Evolutionary conservation across 805 yeast species (phyloP), one percentile per base, ranked within the genome.

Genomic region (Teunomyces pallodes): DNA sequence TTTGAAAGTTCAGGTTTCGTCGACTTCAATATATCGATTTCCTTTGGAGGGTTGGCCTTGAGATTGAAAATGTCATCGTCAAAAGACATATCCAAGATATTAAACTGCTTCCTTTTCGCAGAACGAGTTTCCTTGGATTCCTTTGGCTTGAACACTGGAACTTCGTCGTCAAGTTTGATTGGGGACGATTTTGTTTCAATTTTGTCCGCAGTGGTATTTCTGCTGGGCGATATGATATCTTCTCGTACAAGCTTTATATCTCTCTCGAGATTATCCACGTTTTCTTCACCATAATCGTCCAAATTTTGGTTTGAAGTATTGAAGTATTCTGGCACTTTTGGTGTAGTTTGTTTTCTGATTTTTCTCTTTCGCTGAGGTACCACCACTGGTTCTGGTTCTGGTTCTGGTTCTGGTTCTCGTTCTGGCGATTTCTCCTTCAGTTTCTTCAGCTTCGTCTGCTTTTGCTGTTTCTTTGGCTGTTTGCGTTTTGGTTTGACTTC

Each of bases 271-370:
- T 52, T 61, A 3, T 62, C 58, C 3, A 70, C 29, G 47, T 69
- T 63, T 3, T 56, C 54, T 46, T 67, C 75, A 5, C 61, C 69
- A 43, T 70, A 69, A 35, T 69, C 74, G 14, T 73, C 74, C 3
- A 67, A 45, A 31, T 67, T 35, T 14, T 45, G 35, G 24, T 45
- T 42, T 4, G 51, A 45, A 9, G 42, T 36, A 17, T 46, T 48
- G 36, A 42, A 46, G 9, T 27, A 40, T 27, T 28, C 14, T n/a
- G 46, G 49, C 2, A 48, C 46, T 6, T 43, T 32, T 4, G 47
- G 36, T 9, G 48, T 41, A 10, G 35, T 16, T 24, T 38, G 28
- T 16, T 36, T 48, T 10, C 33, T 28, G 24, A 46, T 31, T 20
- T 26, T 26, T 7, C 30, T 20, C 14, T n/a, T 38, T 20, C 13